A percentile compares a stretch with the other conserved stretches of the same genome.
These are phyloP conservation scores for Epichloe coenophiala DNA, from an alignment of 2,329 filamentous ascomycete species.

Conservation along the genomic window DNA sequence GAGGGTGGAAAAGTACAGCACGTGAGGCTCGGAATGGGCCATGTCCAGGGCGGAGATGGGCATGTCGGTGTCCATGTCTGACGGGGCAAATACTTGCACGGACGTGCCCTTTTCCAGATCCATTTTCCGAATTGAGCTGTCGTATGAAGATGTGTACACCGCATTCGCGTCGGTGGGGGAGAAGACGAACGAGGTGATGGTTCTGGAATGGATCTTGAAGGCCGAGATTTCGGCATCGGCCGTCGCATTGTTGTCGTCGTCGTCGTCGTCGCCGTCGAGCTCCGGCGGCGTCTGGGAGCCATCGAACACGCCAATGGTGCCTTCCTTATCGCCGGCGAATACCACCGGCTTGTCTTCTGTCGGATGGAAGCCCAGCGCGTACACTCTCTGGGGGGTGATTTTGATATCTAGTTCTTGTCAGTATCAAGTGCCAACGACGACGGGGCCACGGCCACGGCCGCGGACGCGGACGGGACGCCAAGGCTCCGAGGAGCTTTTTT, in stretches of 20 bases:
- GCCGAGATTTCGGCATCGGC: conserved; percentile 71
- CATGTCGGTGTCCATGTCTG: conserved; percentile 54
- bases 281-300: conserved; percentile 56
- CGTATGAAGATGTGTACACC: conserved; percentile 79
- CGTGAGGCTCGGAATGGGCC: conserved; percentile 52
- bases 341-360: conserved; percentile 74
- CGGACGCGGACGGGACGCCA: background rate
- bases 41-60: conserved; percentile 80
- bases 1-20: conserved; percentile 78
- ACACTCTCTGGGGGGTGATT: conserved; percentile 82
- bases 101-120: conserved; percentile 72
- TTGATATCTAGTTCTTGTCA: conserved; percentile 56
- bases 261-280: conserved; percentile 43
- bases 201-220: conserved; percentile 79
- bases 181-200: conserved; percentile 75
- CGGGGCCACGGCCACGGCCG: background rate
- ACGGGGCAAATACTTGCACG: conserved; percentile 67
- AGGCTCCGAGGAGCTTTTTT: conserved; percentile 5
- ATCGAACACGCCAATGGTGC: conserved; percentile 82
- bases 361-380: conserved; percentile 79
- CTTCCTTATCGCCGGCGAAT: conserved; percentile 89
- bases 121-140: conserved; percentile 78
- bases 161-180: conserved; percentile 58
- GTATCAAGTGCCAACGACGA: background rate
- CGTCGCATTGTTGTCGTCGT: conserved; percentile 33